Evolutionary conservation across 345 rosid genomes (phyloP).

Genomic region (Aurinia saxatilis): DNA sequence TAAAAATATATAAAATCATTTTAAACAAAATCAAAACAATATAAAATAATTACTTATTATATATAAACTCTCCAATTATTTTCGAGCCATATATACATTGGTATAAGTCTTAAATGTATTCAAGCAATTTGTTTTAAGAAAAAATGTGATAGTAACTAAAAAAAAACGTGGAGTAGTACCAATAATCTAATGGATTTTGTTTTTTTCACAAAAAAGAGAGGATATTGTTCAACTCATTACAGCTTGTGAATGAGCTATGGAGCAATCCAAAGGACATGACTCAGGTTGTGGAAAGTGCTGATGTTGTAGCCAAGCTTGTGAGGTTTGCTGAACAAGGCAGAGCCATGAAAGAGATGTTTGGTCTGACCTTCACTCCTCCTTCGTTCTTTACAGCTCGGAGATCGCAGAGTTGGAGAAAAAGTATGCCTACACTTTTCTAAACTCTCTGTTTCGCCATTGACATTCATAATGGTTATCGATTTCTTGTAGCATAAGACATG

Average conservation of each 20-base stretch:
- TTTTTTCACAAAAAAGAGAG: no score
- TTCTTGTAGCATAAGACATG: constrained; percentile 4
- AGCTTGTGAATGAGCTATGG: constrained; percentile 70
- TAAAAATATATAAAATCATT: no score
- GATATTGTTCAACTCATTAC: no score
- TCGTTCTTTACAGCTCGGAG: constrained; percentile 34
- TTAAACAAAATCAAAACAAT: no score
- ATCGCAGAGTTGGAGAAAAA: constrained; percentile 53
- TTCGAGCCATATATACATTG: no score
- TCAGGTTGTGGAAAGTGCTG: constrained; percentile 64
- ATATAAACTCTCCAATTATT: no score
- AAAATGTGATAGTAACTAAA: no score
- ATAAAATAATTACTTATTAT: no score
- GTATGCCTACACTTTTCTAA: constrained; percentile 40
- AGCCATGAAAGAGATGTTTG: constrained; percentile 84
- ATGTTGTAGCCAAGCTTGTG: constrained; percentile 71
- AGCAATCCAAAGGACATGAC: constrained; percentile 47
- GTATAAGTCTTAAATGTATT: no score
- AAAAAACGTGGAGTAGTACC: no score
- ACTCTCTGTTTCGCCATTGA: background rate
- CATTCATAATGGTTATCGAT: background rate
- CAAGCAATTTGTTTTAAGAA: no score
- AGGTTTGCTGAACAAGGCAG: constrained; percentile 78
- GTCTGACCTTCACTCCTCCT: constrained; percentile 70
- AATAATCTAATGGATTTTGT: no score